A percentile compares a stretch with the other conserved stretches of the same genome.
Evolutionary conservation across 1,139 yeast species (phyloP).

Genomic region (Yamadazyma siamensis): DNA sequence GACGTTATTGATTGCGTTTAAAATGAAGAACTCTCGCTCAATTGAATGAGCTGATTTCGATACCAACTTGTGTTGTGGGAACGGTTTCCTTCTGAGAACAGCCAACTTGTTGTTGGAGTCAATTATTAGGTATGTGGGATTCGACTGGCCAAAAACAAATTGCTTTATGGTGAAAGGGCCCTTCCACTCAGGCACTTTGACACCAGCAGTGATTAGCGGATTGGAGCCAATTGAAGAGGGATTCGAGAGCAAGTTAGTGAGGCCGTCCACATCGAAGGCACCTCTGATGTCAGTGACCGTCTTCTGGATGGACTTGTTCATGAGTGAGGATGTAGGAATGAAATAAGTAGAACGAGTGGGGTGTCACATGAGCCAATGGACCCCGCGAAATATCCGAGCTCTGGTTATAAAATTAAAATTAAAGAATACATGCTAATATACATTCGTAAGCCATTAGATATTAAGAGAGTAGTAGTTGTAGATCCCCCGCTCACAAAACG

Average conservation of each 20-base stretch:
- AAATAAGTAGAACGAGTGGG: too few species aligned
- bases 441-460: constrained; percentile 15
- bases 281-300: constrained; percentile 31
- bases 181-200: constrained; percentile 15
- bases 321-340: constrained; percentile 2
- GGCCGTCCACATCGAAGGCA: constrained; percentile 30
- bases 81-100: constrained; percentile 61
- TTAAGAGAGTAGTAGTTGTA: constrained; percentile 65
- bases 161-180: constrained; percentile 38
- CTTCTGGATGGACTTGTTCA: constrained; percentile 14
- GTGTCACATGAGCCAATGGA: too few species aligned
- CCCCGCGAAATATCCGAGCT: constrained; percentile 5
- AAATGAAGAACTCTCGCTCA: constrained; percentile 58
- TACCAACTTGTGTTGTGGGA: constrained; percentile 50
- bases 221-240: constrained; percentile 5
- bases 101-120: constrained; percentile 40
- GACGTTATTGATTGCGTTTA: constrained; percentile 42
- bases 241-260: constrained; percentile 25
- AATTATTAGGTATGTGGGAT: constrained; percentile 56
- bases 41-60: constrained; percentile 65
- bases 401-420: too few species aligned
- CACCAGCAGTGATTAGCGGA: constrained; percentile 17
- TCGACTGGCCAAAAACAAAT: constrained; percentile 65
- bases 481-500: constrained; percentile 64
- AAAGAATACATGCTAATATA: neutral